phyloP scores from a whole-genome alignment of 805 yeast species.

The Kuraishia piskuri region DNA sequence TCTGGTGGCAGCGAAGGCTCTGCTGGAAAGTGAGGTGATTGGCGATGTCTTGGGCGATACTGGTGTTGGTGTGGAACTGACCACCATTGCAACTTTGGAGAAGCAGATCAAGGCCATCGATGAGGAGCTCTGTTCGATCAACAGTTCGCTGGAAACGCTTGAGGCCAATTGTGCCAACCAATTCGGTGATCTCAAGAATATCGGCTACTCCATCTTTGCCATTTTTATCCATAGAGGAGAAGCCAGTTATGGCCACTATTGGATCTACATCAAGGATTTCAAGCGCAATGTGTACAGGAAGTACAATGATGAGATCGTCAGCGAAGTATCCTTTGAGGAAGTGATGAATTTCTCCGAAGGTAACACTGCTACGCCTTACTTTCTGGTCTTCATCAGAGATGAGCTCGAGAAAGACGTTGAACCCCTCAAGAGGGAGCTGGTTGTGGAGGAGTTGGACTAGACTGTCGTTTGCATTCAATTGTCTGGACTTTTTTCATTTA shows the following conservation, averaged over 20 bases:
- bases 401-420: slow-evolving; percentile 49
- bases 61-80: slow-evolving; percentile 30
- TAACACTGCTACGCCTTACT: slow-evolving; percentile 91
- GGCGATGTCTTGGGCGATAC: slow-evolving; percentile 24
- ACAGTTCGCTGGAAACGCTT: slow-evolving; percentile 32
- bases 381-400: slow-evolving; percentile 72
- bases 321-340: slow-evolving; percentile 61
- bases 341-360: slow-evolving; percentile 58
- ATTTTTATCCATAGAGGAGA: slow-evolving; percentile 93
- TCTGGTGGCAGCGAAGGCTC: slow-evolving; percentile 47
- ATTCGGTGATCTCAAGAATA: slow-evolving; percentile 48
- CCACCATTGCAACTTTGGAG: slow-evolving; percentile 39
- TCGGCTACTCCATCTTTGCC: slow-evolving; percentile 82
- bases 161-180: slow-evolving; percentile 45
- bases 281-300: slow-evolving; percentile 64
- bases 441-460: neutral
- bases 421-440: slow-evolving; percentile 46
- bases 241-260: slow-evolving; percentile 94
- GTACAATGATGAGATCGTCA: slow-evolving; percentile 93
- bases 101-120: slow-evolving; percentile 38
- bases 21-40: slow-evolving; percentile 35
- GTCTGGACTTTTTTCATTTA: neutral
- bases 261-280: slow-evolving; percentile 86
- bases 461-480: neutral
- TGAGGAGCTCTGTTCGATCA: slow-evolving; percentile 29